Percentiles rank a stretch among this genome's conserved stretches.
Evolutionary conservation across 1,284 basidiomycete species (phyloP).

Genomic region (Phellopilus nigrolimitatus): DNA sequence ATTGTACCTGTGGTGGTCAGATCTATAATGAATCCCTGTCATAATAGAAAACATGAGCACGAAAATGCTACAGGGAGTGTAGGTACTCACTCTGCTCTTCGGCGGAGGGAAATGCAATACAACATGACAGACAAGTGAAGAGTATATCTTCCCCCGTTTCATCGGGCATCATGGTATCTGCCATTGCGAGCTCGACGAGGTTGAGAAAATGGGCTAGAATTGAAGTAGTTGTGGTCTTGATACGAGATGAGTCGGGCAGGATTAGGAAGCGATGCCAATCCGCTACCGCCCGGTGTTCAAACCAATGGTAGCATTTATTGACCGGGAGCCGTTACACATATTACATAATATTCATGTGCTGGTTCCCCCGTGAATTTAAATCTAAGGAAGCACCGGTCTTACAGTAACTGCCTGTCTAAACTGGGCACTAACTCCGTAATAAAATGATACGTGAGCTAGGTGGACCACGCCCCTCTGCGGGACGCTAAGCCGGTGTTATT

Average conservation of each 20-base stretch:
- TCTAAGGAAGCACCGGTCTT: too few relatives aligned
- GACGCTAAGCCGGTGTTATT: conserved; percentile 1
- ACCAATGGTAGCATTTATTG: too few relatives aligned
- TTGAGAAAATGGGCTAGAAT: background rate
- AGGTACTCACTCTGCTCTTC: conserved; percentile 74
- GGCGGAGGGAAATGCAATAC: conserved; percentile 82
- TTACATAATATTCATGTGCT: too few relatives aligned
- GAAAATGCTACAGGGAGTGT: background rate
- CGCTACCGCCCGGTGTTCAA: too few relatives aligned
- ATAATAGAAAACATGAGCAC: conserved; percentile 17
- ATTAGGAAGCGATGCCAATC: background rate
- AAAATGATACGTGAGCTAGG: too few relatives aligned
- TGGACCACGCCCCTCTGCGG: background rate
- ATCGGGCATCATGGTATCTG: background rate
- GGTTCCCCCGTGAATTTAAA: too few relatives aligned
- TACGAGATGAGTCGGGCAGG: background rate
- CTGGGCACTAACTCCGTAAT: too few relatives aligned
- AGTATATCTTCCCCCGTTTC: conserved; percentile 27
- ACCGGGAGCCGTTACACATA: too few relatives aligned
- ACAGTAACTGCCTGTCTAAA: too few relatives aligned
- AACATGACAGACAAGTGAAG: conserved; percentile 92
- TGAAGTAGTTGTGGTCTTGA: background rate
- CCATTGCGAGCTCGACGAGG: background rate
- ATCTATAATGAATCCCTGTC: conserved; percentile 83
- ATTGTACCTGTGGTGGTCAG: conserved; percentile 97